Base-by-base conservation (phyloP, 352 stramenopile species). In the Phytophthora sp. region DNA sequence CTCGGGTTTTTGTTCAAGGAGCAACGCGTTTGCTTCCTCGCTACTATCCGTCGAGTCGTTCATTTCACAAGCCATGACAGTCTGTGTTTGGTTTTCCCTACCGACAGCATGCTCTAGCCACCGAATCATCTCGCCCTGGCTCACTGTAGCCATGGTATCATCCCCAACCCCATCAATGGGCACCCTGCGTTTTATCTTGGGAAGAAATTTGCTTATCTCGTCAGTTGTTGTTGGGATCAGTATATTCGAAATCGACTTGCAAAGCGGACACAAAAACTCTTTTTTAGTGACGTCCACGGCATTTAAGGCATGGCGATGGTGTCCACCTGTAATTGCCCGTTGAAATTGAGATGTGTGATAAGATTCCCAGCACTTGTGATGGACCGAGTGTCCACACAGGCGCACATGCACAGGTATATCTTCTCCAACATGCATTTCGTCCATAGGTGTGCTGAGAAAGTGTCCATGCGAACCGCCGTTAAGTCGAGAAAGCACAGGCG, bases 231-330 rank as follows among this genome's bases (percentile, higher is more conserved):
- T 86, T 13, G 96, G 96, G 66, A 99, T 97, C 27, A 98, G 62
- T 42, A 98, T 95, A 55, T 99, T 99, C 0, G 92, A 98, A n/a
- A 99, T 95, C 44, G 97, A 95, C 59, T 99, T 99, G 82, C 96
- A 99, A 21, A 99, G 69, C 3, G 96, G 96, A 68, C 96, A 99
- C 5, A 99, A 65, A 58, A 99, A 99, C 64, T 99, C 96, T 39
- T 97, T 97, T 63, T 98, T 97, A 30, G 95, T 96, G 42, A 98
- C 96, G 63, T 99, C 97, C 1, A 98, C 95, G 17, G 94, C 94
- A 72, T 98, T 98, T 13, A 95, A 51, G 7, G 85, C 82, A 42
- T 92, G 93, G 43, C 97, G 91, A 75, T 98, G 97, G 54, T 96
- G 91, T 42, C 96, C 91, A 41, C 96, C 94, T 13, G 87, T 97